phyloP scores from a whole-genome alignment of 2,329 filamentous ascomycete genomes.

The Fusarium multiceps region DNA sequence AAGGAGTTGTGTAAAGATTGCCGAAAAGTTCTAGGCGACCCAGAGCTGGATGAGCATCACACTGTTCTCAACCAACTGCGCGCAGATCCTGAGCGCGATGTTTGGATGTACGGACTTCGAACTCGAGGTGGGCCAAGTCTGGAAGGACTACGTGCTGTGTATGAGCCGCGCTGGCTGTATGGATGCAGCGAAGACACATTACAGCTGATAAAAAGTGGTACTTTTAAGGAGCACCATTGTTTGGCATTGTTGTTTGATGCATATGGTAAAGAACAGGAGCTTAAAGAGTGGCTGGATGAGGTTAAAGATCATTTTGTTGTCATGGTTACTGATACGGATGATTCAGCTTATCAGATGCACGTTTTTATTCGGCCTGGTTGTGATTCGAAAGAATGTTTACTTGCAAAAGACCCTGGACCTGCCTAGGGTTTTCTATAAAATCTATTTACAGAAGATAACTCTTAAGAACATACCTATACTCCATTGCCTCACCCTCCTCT shows the following conservation, averaged over 20 bases:
- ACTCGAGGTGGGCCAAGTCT: not conserved
- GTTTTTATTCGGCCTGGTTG: not conserved
- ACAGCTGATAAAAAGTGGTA: not conserved
- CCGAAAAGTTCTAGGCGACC: rapidly evolving
- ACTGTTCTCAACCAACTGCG: not conserved
- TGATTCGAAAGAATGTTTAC: not conserved
- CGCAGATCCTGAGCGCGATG: not conserved
- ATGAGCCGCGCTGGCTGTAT: not conserved
- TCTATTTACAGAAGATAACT: not conserved
- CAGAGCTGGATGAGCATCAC: not conserved
- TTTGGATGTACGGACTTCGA: not conserved
- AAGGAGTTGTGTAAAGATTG: not conserved
- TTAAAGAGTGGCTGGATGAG: not conserved
- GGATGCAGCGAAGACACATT: not conserved
- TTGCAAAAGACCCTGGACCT: not conserved
- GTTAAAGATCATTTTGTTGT: not conserved
- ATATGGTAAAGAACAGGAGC: not conserved
- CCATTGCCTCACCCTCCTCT: no score
- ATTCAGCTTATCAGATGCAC: not conserved
- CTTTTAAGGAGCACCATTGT: rapidly evolving
- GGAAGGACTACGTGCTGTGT: not conserved
- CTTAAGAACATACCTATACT: no score
- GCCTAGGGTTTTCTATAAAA: not conserved
- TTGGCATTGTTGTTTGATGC: not conserved
- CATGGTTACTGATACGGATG: not conserved